Evolutionary conservation across 108 stramenopile genomes (phyloP).

Genomic region (Pseudonitzschia delicatissima): DNA sequence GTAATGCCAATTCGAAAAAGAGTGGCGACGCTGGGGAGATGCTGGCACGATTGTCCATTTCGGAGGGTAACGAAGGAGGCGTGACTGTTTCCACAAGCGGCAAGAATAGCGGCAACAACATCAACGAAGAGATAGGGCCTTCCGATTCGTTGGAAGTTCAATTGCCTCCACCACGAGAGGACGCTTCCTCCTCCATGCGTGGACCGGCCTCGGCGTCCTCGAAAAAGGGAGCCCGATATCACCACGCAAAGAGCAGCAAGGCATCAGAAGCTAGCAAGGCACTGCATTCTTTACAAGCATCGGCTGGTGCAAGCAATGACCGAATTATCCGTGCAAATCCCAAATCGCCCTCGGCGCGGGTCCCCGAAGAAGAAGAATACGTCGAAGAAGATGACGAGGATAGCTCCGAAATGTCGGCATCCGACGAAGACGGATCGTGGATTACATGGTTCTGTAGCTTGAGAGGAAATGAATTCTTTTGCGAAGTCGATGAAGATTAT

Average conservation of each 20-base stretch:
- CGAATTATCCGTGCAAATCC: conserved; percentile 3
- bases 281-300: conserved; percentile 25
- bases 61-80: conserved; percentile 7
- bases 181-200: not conserved
- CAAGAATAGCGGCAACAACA: not conserved
- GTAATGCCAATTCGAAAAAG: not conserved
- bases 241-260: conserved; percentile 1
- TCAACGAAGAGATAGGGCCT: conserved; percentile 18
- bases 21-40: conserved; percentile 30
- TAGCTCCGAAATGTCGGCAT: conserved; percentile 74
- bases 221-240: not conserved
- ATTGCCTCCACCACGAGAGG: conserved; percentile 11
- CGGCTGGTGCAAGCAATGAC: conserved; percentile 8
- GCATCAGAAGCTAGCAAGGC: conserved; percentile 38
- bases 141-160: conserved; percentile 33
- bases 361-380: conserved; percentile 39
- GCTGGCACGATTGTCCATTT: conserved; percentile 23
- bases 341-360: not conserved
- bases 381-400: conserved; percentile 85
- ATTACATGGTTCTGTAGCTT: conserved; percentile 98
- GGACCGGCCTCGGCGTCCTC: conserved; percentile 4
- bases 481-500: conserved; percentile 97
- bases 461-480: conserved; percentile 97
- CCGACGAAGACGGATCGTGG: conserved; percentile 97
- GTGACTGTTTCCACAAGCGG: not conserved